Conservation (phyloP, 2,329 filamentous ascomycete genomes). For the Magnaporthales sp. region DNA sequence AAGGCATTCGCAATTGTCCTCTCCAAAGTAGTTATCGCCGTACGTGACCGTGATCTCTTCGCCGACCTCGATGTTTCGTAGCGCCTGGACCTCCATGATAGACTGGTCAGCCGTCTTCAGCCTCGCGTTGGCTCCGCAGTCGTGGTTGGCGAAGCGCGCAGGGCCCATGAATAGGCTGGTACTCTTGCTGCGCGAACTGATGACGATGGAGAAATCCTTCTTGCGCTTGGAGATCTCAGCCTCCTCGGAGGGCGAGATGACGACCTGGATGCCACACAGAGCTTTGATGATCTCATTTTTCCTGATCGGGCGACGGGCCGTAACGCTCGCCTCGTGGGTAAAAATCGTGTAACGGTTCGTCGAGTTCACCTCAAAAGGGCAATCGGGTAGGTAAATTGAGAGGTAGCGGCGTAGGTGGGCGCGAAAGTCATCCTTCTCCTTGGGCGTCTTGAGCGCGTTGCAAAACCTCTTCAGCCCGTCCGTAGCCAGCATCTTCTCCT, state of each 20-base stretch:
- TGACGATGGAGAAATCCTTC: constrained; percentile 94
- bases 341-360: constrained; percentile 94
- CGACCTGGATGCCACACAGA: constrained; percentile 81
- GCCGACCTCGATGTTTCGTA: constrained; percentile 70
- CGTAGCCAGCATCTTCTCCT: constrained; percentile 62
- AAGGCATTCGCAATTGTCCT: constrained; percentile 89
- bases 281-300: constrained; percentile 86
- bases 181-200: constrained; percentile 84
- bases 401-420: constrained; percentile 84
- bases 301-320: constrained; percentile 69
- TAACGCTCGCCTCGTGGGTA: constrained; percentile 80
- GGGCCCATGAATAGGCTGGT: constrained; percentile 91
- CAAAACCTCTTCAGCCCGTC: constrained; percentile 67
- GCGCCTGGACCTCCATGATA: constrained; percentile 85
- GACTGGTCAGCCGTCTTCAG: constrained; percentile 76
- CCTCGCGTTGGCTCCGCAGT: constrained; percentile 86
- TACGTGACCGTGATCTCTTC: constrained; percentile 98
- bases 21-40: constrained; percentile 91
- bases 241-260: constrained; percentile 89
- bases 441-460: constrained; percentile 57
- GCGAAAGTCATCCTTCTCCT: constrained; percentile 80
- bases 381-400: constrained; percentile 87
- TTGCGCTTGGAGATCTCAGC: constrained; percentile 68
- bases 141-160: constrained; percentile 93
- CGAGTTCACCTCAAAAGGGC: constrained; percentile 81